These are phyloP conservation scores for Lablab purpureus DNA, from an alignment of 306 rosid genomes.

Conservation along the genomic window DNA sequence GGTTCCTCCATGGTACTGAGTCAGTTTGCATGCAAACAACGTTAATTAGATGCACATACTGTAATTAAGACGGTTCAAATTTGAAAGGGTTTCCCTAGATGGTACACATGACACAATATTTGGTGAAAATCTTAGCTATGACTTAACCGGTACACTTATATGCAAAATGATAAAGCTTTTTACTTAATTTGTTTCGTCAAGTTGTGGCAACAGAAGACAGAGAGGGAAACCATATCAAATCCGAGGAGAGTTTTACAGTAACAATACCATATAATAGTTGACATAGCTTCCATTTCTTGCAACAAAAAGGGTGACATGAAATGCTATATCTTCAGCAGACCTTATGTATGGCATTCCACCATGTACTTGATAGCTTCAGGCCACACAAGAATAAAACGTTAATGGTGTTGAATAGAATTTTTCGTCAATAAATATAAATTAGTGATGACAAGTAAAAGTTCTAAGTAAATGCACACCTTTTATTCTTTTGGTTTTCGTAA, in stretches of 20 bases:
- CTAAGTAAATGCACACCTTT: neutral
- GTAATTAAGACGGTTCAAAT: neutral
- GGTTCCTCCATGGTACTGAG: slow-evolving; percentile 85
- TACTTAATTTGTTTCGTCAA: slow-evolving; percentile 13
- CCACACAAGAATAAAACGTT: neutral
- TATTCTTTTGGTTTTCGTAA: neutral
- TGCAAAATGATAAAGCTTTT: slow-evolving; percentile 2
- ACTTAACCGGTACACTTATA: neutral
- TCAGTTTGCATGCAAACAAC: slow-evolving; percentile 39
- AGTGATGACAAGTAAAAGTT: neutral
- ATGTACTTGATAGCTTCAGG: slow-evolving; percentile 69
- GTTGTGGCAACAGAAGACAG: neutral
- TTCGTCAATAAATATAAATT: neutral
- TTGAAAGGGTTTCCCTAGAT: neutral
- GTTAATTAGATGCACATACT: neutral
- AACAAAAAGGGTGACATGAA: slow-evolving; percentile 78
- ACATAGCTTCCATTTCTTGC: slow-evolving; percentile 90
- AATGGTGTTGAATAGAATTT: neutral
- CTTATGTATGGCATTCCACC: slow-evolving; percentile 76
- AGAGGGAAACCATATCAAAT: neutral
- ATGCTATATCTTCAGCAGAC: slow-evolving; percentile 84
- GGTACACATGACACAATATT: neutral
- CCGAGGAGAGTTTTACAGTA: neutral
- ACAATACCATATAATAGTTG: slow-evolving; percentile 84
- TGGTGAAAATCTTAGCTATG: neutral